phyloP scores from a whole-genome alignment of 352 stramenopile genomes.

The Ochromonadaceae sp. region DNA sequence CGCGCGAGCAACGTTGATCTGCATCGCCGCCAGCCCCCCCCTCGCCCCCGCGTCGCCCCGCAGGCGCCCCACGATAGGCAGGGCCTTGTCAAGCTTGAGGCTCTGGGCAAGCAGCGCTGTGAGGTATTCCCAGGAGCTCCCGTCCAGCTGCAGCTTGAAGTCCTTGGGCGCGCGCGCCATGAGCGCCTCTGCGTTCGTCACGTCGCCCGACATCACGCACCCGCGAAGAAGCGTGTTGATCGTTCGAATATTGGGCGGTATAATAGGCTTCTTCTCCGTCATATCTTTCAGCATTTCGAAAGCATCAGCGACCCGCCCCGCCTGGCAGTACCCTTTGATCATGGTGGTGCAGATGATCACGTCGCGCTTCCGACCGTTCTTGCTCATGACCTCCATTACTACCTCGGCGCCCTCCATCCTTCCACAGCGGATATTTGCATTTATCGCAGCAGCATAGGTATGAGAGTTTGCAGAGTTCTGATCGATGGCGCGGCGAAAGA shows the following conservation, averaged over 20 bases:
- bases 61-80: neutral
- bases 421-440: constrained; percentile 8
- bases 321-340: constrained; percentile 14
- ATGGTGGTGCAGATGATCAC: constrained; percentile 11
- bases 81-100: neutral
- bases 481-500: neutral
- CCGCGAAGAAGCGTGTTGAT: constrained; percentile 12
- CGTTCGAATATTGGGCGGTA: constrained; percentile 11
- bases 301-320: neutral
- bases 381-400: neutral
- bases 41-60: neutral
- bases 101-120: neutral
- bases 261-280: neutral
- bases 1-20: neutral
- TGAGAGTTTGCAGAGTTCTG: constrained; percentile 4
- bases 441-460: constrained; percentile 4
- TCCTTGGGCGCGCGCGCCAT: neutral
- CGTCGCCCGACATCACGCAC: neutral
- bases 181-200: neutral
- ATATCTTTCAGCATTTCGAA: neutral
- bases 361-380: neutral
- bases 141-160: neutral
- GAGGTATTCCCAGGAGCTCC: constrained; percentile 10
- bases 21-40: neutral
- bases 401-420: neutral